Evolutionary conservation across 2,329 filamentous ascomycete genomes (phyloP), one percentile per base, ranked within the genome.

Genomic region (Aspergillus caelatus): DNA sequence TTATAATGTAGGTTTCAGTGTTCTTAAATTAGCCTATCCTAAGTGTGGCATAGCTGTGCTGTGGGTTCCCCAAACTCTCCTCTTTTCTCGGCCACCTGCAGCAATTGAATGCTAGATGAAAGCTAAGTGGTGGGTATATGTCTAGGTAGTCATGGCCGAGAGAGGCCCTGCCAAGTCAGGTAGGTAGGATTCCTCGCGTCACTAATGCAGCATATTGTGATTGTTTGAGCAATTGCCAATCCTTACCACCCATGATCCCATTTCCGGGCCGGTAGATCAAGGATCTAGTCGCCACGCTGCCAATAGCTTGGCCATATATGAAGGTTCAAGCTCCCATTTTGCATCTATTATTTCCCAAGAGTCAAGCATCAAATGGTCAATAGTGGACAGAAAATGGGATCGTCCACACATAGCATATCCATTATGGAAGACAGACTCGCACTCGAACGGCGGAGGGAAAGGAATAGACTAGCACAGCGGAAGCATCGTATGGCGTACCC

Each of bases 381-480:
- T 12, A 54, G n/a, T 23, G n/a, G n/a, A 54, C 6, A 10, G 19
- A 21, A 10, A 6, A 55, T 55, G 52, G 32, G 32, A 26, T 23
- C 52, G 2, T 55, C 52, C 28, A 52, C 52, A 21, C 32, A 55
- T 55, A 14, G 32, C 26, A 52, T 52, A 9, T 52, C 48, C 16
- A 55, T 36, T n/a, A 55, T 39, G 52, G 57, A 59, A 28, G 57
- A 59, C 12, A 43, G 45, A 36, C 28, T 50, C 14, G 57, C 57
- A 23, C 45, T 59, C 19, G 57, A 59, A 41, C 30, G 45, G 21
- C 57, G 57, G 6, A 34, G 57, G n/a, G 57, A 59, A 34, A 30
- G 57, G 30, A 59, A 59, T 23, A 34, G 57, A 10, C 28, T 59
- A n/a, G 57, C 57, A 26, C 57, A 59, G 21, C 57, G 57, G 21